These are phyloP conservation scores for Fusarium virguliforme DNA, from an alignment of 2,329 filamentous ascomycete genomes.

Conservation along the genomic window DNA sequence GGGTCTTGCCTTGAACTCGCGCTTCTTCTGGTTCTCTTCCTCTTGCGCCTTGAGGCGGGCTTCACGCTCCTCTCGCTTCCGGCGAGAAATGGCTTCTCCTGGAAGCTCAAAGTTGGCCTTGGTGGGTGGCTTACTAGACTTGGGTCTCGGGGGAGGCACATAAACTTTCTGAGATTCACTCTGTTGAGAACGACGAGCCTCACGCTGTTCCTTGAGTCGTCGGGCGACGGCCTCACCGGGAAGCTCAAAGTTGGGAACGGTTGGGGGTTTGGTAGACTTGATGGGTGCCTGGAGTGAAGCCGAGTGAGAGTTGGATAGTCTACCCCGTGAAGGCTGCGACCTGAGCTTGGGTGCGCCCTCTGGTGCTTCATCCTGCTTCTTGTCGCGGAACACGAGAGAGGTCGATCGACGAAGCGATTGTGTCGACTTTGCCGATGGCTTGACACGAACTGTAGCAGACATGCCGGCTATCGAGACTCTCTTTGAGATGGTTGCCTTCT, in stretches of 20 bases:
- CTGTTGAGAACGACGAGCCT: constrained; percentile 65
- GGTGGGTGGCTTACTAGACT: constrained; percentile 68
- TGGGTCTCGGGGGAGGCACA: constrained; percentile 63
- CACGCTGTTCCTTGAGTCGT: constrained; percentile 71
- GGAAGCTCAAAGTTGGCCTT: constrained; percentile 74
- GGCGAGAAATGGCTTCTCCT: constrained; percentile 72
- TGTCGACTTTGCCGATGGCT: constrained; percentile 57
- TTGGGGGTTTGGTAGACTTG: constrained; percentile 70
- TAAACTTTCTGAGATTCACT: constrained; percentile 55
- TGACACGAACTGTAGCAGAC: constrained; percentile 61
- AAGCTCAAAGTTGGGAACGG: constrained; percentile 72
- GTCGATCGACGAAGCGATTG: constrained; percentile 61
- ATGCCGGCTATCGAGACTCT: constrained; percentile 54
- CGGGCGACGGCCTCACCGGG: constrained; percentile 74
- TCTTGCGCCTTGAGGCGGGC: constrained; percentile 70
- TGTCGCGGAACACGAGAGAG: constrained; percentile 59
- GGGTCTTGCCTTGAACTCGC: constrained; percentile 76
- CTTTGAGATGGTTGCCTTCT: constrained; percentile 41
- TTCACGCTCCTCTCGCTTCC: constrained; percentile 71
- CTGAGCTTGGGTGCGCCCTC: constrained; percentile 36
- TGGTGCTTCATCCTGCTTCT: constrained; percentile 37
- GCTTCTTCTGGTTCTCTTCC: constrained; percentile 72
- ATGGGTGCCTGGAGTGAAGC: constrained; percentile 60
- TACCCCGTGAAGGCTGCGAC: constrained; percentile 39
- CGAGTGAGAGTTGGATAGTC: constrained; percentile 37